Evolutionary conservation across 106 monocot genomes (phyloP).

Genomic region (Iris macrosiphon): DNA sequence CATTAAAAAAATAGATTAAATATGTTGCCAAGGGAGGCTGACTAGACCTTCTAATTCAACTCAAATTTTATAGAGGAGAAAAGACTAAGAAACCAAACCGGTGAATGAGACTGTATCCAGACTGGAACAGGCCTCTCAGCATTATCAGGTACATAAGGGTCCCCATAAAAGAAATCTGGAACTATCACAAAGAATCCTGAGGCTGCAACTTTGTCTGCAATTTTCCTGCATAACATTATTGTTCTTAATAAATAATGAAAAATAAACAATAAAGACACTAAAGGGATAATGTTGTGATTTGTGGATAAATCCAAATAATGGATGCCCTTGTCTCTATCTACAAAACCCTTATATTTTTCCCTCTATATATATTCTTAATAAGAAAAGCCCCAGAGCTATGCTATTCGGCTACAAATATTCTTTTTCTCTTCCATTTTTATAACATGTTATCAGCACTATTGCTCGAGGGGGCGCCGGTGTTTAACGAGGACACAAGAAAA

Average conservation of each 20-base stretch:
- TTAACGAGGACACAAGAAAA: too few species aligned
- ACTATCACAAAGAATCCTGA: constrained; percentile 61
- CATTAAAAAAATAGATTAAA: too few species aligned
- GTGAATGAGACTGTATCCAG: constrained; percentile 27
- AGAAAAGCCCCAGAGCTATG: too few species aligned
- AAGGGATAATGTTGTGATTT: too few species aligned
- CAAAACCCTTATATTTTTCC: background rate
- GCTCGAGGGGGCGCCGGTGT: too few species aligned
- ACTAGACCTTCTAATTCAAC: constrained; percentile 44
- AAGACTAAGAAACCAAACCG: constrained; percentile 10
- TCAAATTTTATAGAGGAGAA: constrained; percentile 31
- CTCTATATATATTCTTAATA: too few species aligned
- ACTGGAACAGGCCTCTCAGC: constrained; percentile 10
- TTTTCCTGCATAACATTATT: constrained; percentile 28
- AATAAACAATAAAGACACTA: background rate
- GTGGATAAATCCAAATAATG: too few species aligned
- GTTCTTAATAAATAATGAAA: background rate
- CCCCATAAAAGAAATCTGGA: constrained; percentile 71
- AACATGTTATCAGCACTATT: too few species aligned
- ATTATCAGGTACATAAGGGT: constrained; percentile 23
- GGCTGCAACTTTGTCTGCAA: constrained; percentile 61
- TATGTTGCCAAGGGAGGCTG: too few species aligned
- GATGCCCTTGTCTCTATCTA: too few species aligned
- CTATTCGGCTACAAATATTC: too few species aligned
- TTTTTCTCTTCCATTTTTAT: too few species aligned